Evolutionary conservation across 352 stramenopile genomes (phyloP).

Genomic region (Phytophthora capsici): DNA sequence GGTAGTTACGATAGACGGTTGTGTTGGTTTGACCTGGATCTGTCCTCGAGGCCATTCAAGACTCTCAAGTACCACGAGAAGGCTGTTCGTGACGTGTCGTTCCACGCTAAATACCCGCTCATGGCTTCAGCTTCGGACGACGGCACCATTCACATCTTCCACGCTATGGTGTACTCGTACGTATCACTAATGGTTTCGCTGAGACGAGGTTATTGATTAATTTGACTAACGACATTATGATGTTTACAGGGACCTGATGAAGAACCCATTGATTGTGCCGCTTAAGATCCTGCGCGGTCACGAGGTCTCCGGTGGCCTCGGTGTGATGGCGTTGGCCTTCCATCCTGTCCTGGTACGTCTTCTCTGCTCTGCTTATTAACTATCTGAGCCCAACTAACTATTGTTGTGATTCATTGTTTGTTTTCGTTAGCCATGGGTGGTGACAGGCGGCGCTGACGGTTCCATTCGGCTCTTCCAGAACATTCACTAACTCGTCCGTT

Average conservation of each 20-base stretch:
- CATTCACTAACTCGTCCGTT: constrained; percentile 82
- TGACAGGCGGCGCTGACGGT: constrained; percentile 95
- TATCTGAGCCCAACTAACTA: too few species aligned
- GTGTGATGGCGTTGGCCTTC: constrained; percentile 96
- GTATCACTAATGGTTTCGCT: constrained; percentile 39
- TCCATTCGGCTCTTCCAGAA: constrained; percentile 97
- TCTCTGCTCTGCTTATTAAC: too few species aligned
- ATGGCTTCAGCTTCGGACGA: constrained; percentile 99
- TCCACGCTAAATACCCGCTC: constrained; percentile 97
- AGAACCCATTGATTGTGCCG: constrained; percentile 99
- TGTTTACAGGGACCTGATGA: constrained; percentile 94
- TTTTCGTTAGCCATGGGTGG: constrained; percentile 85
- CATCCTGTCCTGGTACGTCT: constrained; percentile 95
- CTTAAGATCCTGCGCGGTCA: constrained; percentile 98
- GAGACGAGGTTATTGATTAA: constrained; percentile 18
- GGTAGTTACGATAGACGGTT: constrained; percentile 98
- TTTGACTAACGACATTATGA: constrained; percentile 16
- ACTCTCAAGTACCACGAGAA: constrained; percentile 99
- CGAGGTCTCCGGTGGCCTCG: constrained; percentile 93
- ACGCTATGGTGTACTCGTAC: constrained; percentile 98
- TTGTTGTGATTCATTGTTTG: constrained; percentile 5
- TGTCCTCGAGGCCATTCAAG: constrained; percentile 98
- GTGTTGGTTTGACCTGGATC: constrained; percentile 99
- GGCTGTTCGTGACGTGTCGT: constrained; percentile 94
- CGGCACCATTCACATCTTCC: constrained; percentile 99